Base-by-base conservation (phyloP, 108 stramenopile species). In the Cyclotella cryptica region DNA sequence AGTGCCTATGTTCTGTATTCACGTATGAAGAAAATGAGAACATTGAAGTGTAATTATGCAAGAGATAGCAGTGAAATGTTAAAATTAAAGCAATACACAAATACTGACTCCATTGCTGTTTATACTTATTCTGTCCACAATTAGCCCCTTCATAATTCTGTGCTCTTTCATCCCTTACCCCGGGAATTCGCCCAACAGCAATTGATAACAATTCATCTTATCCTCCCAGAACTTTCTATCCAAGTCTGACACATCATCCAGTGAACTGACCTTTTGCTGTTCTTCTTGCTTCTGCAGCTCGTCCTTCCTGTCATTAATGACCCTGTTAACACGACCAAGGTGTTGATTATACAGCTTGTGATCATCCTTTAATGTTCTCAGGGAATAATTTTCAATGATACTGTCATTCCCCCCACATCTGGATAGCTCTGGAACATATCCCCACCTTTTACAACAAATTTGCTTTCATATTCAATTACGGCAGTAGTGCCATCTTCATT, bases 401-500 rank as follows among this genome's bases (percentile, higher is more conserved):
- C 13, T 43, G n/a, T 58, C 70, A 42, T 57, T 24, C 24, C 39
- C 70, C 19, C n/a, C 3, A 43, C 40, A 42, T 71, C 42, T 22
- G 70, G 70, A 18, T 71, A 71, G 57, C 41, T 71, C 43, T 40
- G 17, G 53, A 71, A 71, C 22, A 22, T 7, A 43, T 71, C n/a
- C 19, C 57, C 57, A 39, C 57, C 41, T 12, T 71, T 40, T 24
- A 26, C 19, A 44, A 71, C 27, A 24, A 41, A 54, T 54, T 58
- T 71, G 15, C 44, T 43, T 13, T 71, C 70, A 42, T 43, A 71
- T 13, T 58, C 42, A 59, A 71, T 57, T 5, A 44, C 57, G 9
- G 70, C 70, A 45, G 70, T 71, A 39, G 55, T 58, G 43, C 57
- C 43, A 28, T 71, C 70, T 8, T 57, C 57, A 28, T 71, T 71